Evolutionary conservation across 202 grass and related monocot species (phyloP), one percentile per base, ranked within the genome.

Genomic region (Carex sylvatica): DNA sequence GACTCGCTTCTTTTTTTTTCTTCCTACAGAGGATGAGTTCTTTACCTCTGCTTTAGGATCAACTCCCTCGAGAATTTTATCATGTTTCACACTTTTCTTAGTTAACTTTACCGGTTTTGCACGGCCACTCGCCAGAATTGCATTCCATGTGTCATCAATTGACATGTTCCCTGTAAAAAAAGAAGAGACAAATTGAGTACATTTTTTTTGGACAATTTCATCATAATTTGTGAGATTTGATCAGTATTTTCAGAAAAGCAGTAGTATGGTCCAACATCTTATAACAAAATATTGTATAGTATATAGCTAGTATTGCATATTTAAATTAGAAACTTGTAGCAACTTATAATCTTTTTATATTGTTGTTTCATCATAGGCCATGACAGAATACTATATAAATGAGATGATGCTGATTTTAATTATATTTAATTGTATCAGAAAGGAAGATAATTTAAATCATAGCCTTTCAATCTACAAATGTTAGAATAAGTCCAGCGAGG

Each of bases 111-210:
- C 73, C 10, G 93, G 93, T 38, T 66, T 79, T 49, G 86, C 85
- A 13, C 3, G 36, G 61, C 87, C 76, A 4, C 84, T 44, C 61
- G 51, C 70, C 53, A 88, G 4, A 40, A 94, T 94, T 14, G 88
- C 65, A 4, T 77, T 58, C 92, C 92, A 94, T 83, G 85, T 70
- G 47, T 84, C 53, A 3, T 95, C 90, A n/a, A 92, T 70, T 3
- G 93, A 95, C 14, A 78, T 66, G 46, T 90, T 22, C 1, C 23
- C 71, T 74, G 16, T 74, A 28, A 16, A 30, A 53, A 74, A 74
- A 53, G 0, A 54, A 26, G 20, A 74, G 9, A 38, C 30, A 69
- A 42, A 24, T 11, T 24, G 2, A 62, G n/a, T 59, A 59, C n/a
- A 59, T 7, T 59, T 20, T 20, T 55, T 59, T 59, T 19, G 15